Percentiles rank a stretch among this genome's conserved stretches.
These are phyloP conservation scores for Sporopachydermia quercuum DNA, from an alignment of 805 yeast genomes.

Conservation along the genomic window DNA sequence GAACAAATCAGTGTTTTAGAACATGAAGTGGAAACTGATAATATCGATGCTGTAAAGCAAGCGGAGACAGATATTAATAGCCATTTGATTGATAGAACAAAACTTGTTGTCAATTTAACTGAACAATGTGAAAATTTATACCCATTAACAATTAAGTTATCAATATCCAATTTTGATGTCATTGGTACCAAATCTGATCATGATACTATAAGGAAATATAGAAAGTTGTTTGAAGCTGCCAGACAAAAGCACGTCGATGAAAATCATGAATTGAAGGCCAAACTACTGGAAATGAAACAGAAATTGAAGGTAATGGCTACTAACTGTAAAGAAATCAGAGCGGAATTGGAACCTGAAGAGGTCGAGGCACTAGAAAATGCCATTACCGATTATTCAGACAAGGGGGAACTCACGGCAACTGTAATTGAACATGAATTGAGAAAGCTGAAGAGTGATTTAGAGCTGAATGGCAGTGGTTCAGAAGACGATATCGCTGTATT, in stretches of 20 bases:
- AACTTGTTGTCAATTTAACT: not conserved
- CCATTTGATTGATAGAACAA: conserved; percentile 3
- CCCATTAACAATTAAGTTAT: not conserved
- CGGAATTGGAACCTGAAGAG: conserved; percentile 30
- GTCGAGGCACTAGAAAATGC: conserved; percentile 9
- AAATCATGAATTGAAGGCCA: conserved; percentile 7
- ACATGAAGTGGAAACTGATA: conserved; percentile 26
- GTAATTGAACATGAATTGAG: conserved; percentile 23
- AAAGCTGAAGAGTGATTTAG: conserved; percentile 27
- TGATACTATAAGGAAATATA: not conserved
- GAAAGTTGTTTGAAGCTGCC: conserved; percentile 14
- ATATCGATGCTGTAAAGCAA: conserved; percentile 22
- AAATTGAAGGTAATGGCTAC: not conserved
- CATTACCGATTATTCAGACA: conserved; percentile 18
- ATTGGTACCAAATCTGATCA: not conserved
- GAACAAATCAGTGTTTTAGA: conserved; percentile 21
- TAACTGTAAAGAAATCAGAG: conserved; percentile 17
- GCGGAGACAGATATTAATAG: conserved; percentile 18
- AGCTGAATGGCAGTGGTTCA: conserved; percentile 14
- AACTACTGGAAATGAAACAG: conserved; percentile 10
- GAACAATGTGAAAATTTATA: not conserved
- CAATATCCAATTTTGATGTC: not conserved
- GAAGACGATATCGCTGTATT: conserved; percentile 16
- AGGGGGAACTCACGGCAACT: conserved; percentile 21
- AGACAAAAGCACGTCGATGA: conserved; percentile 4